A percentile compares a stretch with the other conserved stretches of the same genome.
Conservation (phyloP, 2,329 filamentous ascomycete genomes). For the Aspergillus aculeatus region DNA sequence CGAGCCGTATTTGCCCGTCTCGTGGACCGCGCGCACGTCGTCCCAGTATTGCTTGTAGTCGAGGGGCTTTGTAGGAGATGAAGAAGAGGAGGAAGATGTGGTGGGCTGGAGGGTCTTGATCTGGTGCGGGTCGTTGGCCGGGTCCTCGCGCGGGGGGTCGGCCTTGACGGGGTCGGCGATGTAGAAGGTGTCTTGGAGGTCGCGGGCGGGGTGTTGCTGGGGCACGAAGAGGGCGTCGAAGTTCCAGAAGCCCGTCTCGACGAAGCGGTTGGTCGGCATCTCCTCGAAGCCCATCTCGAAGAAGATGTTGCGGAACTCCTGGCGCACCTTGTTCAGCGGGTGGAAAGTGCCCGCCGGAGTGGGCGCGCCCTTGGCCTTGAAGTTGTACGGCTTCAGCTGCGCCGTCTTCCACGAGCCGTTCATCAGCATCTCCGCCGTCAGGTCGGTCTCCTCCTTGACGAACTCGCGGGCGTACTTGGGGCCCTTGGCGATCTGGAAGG, state of each 20-base stretch:
- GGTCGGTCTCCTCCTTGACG: constrained; percentile 87
- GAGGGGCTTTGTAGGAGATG: constrained; percentile 49
- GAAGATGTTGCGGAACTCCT: constrained; percentile 97
- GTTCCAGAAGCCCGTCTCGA: constrained; percentile 99
- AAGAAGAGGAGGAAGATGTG: constrained; percentile 43
- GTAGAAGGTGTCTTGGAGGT: constrained; percentile 98
- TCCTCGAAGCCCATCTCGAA: constrained; percentile 99
- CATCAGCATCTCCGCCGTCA: constrained; percentile 89
- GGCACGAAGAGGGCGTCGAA: constrained; percentile 96
- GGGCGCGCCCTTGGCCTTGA: constrained; percentile 63
- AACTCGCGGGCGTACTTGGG: constrained; percentile 86
- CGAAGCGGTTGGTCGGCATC: constrained; percentile 91
- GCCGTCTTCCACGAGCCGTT: constrained; percentile 88
- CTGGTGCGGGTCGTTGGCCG: constrained; percentile 41
- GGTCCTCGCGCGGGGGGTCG: constrained; percentile 63
- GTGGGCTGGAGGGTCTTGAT: constrained; percentile 38
- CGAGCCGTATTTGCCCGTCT: constrained; percentile 88
- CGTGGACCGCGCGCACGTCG: constrained; percentile 81
- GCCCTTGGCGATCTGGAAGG: constrained; percentile 81
- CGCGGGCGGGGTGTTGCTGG: constrained; percentile 94
- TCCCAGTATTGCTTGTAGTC: constrained; percentile 87
- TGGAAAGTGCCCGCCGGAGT: constrained; percentile 52
- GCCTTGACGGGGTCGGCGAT: constrained; percentile 82
- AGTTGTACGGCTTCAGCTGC: constrained; percentile 81
- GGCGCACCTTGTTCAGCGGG: constrained; percentile 84